Evolutionary conservation across 139 green algal genomes (phyloP), one percentile per base, ranked within the genome.

Genomic region (Auxenochlorella pyrenoidosa): DNA sequence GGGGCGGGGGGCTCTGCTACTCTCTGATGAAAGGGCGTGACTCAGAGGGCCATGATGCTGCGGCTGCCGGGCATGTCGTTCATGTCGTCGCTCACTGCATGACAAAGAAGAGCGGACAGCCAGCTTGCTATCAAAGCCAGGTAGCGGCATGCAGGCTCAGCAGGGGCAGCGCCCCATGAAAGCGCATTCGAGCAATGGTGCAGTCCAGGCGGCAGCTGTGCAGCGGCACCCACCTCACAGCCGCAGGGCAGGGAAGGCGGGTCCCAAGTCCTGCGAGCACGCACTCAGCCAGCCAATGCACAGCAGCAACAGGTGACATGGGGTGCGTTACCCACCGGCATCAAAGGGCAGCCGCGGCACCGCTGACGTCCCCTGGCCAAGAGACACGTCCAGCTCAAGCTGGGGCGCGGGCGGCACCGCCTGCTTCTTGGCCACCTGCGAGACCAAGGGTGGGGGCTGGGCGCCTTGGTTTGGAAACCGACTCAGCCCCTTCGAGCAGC

Each of bases 301-400:
- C 2, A 72, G 26, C 24, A 34, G 54, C 54, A 2, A 4, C 54
- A 26, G 54, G 54, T 12, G 12, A 63, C 10, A 8, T 28, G 54
- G 10, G 2, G 54, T 24, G 18, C 63, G 3, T 71, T 68, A 12
- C 78, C 1, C 38, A 84, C 79, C 80, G 5, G 82, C 66, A 18
- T 86, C 82, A 38, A 86, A 86, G n/a, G 82, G 82, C 66, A 86
- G 43, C 66, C 82, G 82, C 3, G 82, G 44, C 32, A 78, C 32
- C 19, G 66, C 82, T 34, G 43, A 36, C 19, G 66, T 26, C 43
- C 71, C 66, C 34, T 51, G 40, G 40, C 82, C 70, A 32, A 86
- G 82, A 4, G 82, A 51, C 43, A 86, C 36, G n/a, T 86, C 82
- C 8, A 86, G 65, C 32, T 47, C 43, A 43, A 86, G 82, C 66